Evolutionary conservation across 164 flowering plant species (phyloP).

Genomic region (Hamamelis virginiana): DNA sequence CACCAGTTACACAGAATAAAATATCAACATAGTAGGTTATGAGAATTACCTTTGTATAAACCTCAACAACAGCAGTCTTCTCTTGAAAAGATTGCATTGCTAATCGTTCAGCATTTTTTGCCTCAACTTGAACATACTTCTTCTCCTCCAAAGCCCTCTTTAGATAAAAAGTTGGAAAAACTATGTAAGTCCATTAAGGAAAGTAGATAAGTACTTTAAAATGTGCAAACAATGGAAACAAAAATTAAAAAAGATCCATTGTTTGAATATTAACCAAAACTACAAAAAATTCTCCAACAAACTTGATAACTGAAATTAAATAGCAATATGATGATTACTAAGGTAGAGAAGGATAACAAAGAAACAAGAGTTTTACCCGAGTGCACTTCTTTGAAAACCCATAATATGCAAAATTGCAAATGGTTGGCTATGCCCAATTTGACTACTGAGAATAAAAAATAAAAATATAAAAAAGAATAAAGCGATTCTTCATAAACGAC

Average conservation of each 20-base stretch:
- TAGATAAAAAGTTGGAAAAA: background rate
- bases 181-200: background rate
- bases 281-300: background rate
- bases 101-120: conserved; percentile 64
- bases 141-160: conserved; percentile 84
- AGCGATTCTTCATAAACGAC: no score
- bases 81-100: conserved; percentile 70
- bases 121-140: conserved; percentile 47
- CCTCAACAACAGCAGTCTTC: conserved; percentile 54
- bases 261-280: no score
- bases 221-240: background rate
- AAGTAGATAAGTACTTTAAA: background rate
- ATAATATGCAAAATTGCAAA: no score
- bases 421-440: no score
- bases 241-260: no score
- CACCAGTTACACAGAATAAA: no score
- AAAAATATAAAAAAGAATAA: no score
- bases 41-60: conserved; percentile 61
- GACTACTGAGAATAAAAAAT: no score
- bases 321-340: background rate
- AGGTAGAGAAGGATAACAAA: no score
- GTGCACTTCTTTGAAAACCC: no score
- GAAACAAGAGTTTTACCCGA: no score
- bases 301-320: background rate
- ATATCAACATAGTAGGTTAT: no score